Percentiles rank a stretch among this genome's conserved stretches.
These are phyloP conservation scores for Aspergillus cavernicola DNA, from an alignment of 495 filamentous ascomycete genomes.

Conservation along the genomic window DNA sequence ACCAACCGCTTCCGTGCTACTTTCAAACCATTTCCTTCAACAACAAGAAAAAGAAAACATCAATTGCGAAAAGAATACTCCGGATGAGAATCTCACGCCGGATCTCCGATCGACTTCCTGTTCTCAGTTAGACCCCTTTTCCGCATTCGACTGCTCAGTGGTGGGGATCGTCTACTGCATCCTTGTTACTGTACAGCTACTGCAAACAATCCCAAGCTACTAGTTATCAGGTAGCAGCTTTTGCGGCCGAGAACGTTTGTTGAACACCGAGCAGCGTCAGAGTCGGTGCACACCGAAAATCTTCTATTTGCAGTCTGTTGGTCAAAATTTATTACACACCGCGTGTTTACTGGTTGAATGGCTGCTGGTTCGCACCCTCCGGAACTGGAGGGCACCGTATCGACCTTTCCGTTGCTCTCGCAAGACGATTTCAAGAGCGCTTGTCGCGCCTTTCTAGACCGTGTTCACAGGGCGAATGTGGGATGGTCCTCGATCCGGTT, in stretches of 20 bases:
- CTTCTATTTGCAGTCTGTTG: conserved; percentile 11
- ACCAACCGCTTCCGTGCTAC: not conserved
- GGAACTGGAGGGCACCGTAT: conserved; percentile 16
- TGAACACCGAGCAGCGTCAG: not conserved
- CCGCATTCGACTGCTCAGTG: too few species aligned
- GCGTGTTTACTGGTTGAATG: conserved; percentile 25
- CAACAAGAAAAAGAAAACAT: not conserved
- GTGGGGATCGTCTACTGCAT: too few species aligned
- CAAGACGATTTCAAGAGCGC: conserved; percentile 56
- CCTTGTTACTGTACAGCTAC: too few species aligned
- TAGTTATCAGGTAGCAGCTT: not conserved
- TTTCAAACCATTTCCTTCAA: not conserved
- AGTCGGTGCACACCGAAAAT: conserved; percentile 16
- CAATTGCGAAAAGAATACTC: too few species aligned
- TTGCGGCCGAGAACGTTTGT: conserved; percentile 1
- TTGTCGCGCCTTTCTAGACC: conserved; percentile 55
- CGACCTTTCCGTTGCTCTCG: conserved; percentile 52
- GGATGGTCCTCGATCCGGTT: conserved; percentile 30
- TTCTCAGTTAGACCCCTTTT: not conserved
- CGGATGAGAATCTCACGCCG: not conserved
- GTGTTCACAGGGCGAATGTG: conserved; percentile 34
- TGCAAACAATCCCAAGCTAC: conserved; percentile 10
- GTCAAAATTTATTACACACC: conserved; percentile 17
- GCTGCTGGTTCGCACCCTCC: conserved; percentile 4
- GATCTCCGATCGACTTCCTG: not conserved